Conservation (phyloP, 2,329 filamentous ascomycete genomes). For the Colletotrichum abscissum region DNA sequence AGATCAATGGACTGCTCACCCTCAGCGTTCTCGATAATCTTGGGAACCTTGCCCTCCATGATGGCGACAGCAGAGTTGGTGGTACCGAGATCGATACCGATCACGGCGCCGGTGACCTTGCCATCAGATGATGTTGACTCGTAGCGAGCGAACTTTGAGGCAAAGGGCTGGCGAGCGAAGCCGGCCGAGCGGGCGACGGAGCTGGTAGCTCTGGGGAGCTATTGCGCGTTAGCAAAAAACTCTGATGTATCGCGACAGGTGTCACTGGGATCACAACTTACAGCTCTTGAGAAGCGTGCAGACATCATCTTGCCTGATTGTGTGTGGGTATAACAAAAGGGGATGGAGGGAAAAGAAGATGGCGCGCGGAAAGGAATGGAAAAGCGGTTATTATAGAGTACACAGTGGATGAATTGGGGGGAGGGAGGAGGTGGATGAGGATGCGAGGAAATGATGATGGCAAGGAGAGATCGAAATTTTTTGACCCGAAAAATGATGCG, state of each 20-base stretch:
- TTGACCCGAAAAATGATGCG: constrained; percentile 48
- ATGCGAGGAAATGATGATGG: constrained; percentile 37
- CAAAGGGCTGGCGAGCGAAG: constrained; percentile 75
- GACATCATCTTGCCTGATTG: constrained; percentile 71
- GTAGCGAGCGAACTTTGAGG: constrained; percentile 81
- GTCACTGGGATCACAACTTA: constrained; percentile 56
- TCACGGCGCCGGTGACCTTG: constrained; percentile 95
- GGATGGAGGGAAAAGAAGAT: constrained; percentile 39
- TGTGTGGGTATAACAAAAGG: constrained; percentile 40
- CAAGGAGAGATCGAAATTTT: constrained; percentile 48
- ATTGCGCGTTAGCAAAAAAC: constrained; percentile 41
- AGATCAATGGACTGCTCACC: constrained; percentile 63
- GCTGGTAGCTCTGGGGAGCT: constrained; percentile 84
- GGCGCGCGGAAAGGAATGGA: constrained; percentile 34
- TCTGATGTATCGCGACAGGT: constrained; percentile 28
- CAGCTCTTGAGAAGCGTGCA: constrained; percentile 78
- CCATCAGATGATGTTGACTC: constrained; percentile 75
- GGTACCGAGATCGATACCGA: constrained; percentile 98
- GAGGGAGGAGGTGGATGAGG: constrained; percentile 18
- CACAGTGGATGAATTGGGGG: constrained; percentile 28
- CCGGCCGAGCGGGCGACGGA: constrained; percentile 75
- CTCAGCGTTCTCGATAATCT: constrained; percentile 98
- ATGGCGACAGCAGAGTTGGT: constrained; percentile 98
- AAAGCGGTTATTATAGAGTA: constrained; percentile 36
- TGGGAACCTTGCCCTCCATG: constrained; percentile 96